These are phyloP conservation scores for Fomitopsis palustris DNA, from an alignment of 1,284 basidiomycete genomes.

Conservation along the genomic window DNA sequence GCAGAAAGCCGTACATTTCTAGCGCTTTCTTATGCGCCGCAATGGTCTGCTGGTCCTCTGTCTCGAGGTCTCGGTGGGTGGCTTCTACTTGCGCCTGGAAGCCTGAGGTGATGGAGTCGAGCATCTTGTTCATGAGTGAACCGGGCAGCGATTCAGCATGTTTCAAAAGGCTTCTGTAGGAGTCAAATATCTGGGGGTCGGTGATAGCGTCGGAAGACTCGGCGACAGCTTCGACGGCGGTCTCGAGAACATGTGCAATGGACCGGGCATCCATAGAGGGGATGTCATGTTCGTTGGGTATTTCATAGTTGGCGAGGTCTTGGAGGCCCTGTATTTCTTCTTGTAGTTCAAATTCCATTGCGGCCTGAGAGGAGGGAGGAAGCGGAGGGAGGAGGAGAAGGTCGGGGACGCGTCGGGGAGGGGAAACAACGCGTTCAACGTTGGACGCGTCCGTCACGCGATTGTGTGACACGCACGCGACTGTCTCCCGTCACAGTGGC, in stretches of 20 bases:
- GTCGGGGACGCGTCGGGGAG: not conserved
- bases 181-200: conserved; percentile 69
- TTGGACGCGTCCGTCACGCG: conserved; percentile 20
- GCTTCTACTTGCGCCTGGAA: conserved; percentile 69
- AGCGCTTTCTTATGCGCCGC: conserved; percentile 69
- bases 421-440: not conserved
- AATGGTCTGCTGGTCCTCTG: conserved; percentile 69
- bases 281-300: conserved; percentile 65
- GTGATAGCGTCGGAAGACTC: conserved; percentile 67
- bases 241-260: conserved; percentile 50
- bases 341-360: conserved; percentile 63
- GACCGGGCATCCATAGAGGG: conserved; percentile 39
- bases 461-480: conserved; percentile 8
- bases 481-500: not conserved
- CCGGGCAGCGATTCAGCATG: conserved; percentile 57
- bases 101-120: conserved; percentile 75
- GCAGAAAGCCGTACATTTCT: conserved; percentile 86
- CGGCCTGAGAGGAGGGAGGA: not conserved
- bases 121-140: conserved; percentile 67
- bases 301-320: conserved; percentile 55
- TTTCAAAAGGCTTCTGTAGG: conserved; percentile 77
- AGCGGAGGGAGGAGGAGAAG: not conserved
- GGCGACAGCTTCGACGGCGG: conserved; percentile 73
- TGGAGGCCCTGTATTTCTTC: conserved; percentile 68
- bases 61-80: conserved; percentile 60